Evolutionary conservation across 306 rosid species (phyloP).

Genomic region (Sophora flavescens): DNA sequence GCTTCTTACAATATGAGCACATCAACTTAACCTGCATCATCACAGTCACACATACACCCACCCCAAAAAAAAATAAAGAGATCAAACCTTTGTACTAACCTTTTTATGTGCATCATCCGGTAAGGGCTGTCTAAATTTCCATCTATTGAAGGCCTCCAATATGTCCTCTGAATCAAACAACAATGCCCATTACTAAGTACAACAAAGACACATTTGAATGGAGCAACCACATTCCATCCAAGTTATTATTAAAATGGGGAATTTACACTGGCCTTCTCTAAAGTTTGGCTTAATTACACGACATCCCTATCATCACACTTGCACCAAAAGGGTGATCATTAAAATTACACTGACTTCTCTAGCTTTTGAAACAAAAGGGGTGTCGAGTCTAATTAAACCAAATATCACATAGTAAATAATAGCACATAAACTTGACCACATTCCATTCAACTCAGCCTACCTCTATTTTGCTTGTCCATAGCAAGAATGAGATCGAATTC

Average conservation of each 20-base stretch:
- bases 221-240: conserved; percentile 21
- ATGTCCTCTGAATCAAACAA: conserved; percentile 73
- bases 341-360: no score
- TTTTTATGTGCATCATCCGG: conserved; percentile 81
- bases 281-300: no score
- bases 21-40: conserved; percentile 78
- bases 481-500: conserved; percentile 93
- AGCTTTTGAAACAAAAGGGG: no score
- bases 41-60: conserved; percentile 25
- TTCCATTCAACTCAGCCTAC: conserved; percentile 44
- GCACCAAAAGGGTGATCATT: no score
- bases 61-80: neutral
- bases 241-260: neutral
- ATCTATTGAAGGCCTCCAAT: conserved; percentile 68
- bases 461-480: conserved; percentile 88
- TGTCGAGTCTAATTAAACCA: neutral
- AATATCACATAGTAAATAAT: neutral
- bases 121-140: conserved; percentile 67
- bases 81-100: conserved; percentile 50
- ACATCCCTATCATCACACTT: no score
- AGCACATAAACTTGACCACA: conserved; percentile 9
- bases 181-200: conserved; percentile 27
- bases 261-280: neutral
- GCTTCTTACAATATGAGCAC: conserved; percentile 87
- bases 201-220: conserved; percentile 13